These are phyloP conservation scores for Apiotrichum sp. DNA, from an alignment of 1,284 basidiomycete genomes.

Conservation along the genomic window DNA sequence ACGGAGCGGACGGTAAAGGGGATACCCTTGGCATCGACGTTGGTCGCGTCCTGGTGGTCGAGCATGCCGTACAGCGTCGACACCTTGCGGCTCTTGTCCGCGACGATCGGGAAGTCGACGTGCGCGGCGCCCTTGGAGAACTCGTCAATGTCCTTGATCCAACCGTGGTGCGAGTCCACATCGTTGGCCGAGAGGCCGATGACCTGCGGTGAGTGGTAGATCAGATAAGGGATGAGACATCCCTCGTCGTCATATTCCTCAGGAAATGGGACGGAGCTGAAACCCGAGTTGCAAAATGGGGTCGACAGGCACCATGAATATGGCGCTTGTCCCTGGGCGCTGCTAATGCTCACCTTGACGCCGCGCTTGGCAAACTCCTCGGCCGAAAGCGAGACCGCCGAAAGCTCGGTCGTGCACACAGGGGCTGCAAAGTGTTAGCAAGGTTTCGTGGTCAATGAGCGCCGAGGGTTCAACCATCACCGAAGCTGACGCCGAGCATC, in stretches of 20 bases:
- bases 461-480: background rate
- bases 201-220: slow-evolving; percentile 51
- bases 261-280: no score
- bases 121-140: slow-evolving; percentile 55
- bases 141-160: slow-evolving; percentile 89
- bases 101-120: slow-evolving; percentile 92
- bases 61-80: slow-evolving; percentile 73
- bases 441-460: background rate
- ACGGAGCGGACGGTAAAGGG: slow-evolving; percentile 82
- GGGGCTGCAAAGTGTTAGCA: slow-evolving; percentile 20
- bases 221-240: background rate
- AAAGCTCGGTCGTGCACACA: slow-evolving; percentile 93
- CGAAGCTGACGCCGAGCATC: slow-evolving; percentile 17
- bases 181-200: slow-evolving; percentile 85
- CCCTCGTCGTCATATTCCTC: no score
- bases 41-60: slow-evolving; percentile 79
- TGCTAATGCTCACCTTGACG: slow-evolving; percentile 59
- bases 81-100: slow-evolving; percentile 80
- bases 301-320: no score
- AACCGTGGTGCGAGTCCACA: slow-evolving; percentile 74
- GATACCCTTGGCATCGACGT: slow-evolving; percentile 80
- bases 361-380: slow-evolving; percentile 78
- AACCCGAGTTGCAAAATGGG: no score
- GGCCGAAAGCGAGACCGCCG: slow-evolving; percentile 82
- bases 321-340: no score